Percentiles rank a stretch among this genome's conserved stretches.
These are phyloP conservation scores for Penicillium concentricum DNA, from an alignment of 2,329 filamentous ascomycete species.

Conservation along the genomic window DNA sequence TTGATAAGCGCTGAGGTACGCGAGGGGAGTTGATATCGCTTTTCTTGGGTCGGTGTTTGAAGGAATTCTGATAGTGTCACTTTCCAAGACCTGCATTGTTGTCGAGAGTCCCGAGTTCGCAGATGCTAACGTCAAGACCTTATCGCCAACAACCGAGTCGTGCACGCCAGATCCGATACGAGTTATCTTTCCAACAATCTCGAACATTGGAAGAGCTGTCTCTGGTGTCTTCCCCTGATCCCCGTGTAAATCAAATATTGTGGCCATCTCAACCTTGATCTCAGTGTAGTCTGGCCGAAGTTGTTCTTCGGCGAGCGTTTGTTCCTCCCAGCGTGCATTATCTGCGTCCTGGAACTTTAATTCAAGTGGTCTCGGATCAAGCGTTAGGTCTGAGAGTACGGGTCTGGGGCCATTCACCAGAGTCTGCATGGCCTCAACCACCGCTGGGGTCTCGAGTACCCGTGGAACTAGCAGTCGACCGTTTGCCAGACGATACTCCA, in stretches of 20 bases:
- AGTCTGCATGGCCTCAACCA: constrained; percentile 18
- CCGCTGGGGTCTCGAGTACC: constrained; percentile 9
- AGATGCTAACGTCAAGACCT: constrained; percentile 13
- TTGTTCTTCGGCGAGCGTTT: background rate
- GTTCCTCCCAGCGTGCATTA: constrained; percentile 12
- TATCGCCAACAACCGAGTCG: constrained; percentile 14
- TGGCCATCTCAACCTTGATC: constrained; percentile 16
- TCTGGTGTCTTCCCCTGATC: constrained; percentile 10
- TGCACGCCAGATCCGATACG: constrained; percentile 12
- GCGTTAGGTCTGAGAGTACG: constrained; percentile 5
- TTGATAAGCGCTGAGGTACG: constrained; percentile 15
- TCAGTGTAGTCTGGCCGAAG: constrained; percentile 11
- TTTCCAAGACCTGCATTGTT: constrained; percentile 10
- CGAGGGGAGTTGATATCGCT: constrained; percentile 15
- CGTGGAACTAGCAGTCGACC: constrained; percentile 14
- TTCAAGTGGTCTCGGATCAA: constrained; percentile 11
- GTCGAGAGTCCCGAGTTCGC: constrained; percentile 11
- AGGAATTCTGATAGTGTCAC: constrained; percentile 14
- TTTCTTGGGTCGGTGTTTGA: constrained; percentile 7
- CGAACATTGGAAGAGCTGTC: constrained; percentile 15
- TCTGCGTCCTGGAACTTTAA: constrained; percentile 11
- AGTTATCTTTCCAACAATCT: constrained; percentile 13
- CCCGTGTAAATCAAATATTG: constrained; percentile 12
- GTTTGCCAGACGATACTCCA: constrained; percentile 15
- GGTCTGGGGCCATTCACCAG: constrained; percentile 15